phyloP scores from a whole-genome alignment of 441 rosid species.

The Populus hybrid region DNA sequence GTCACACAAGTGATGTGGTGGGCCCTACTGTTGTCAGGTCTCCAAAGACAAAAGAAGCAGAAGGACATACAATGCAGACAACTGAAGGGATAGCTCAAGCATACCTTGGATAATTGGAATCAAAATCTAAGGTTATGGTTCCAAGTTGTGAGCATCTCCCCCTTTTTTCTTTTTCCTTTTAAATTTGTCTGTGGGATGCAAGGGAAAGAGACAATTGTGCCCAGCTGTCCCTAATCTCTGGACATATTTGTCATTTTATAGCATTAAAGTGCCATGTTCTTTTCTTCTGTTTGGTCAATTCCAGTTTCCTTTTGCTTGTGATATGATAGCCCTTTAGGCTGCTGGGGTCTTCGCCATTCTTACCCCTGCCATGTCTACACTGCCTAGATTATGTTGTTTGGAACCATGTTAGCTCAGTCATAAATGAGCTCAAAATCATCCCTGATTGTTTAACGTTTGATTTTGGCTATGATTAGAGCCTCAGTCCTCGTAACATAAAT shows the following conservation, averaged over 20 bases:
- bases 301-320: neutral
- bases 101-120: neutral
- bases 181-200: slow-evolving; percentile 6
- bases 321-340: slow-evolving; percentile 2
- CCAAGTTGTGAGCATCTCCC: neutral
- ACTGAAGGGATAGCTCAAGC: neutral
- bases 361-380: neutral
- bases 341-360: neutral
- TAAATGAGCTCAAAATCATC: neutral
- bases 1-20: neutral
- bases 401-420: too few relatives aligned
- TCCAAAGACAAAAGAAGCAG: slow-evolving; percentile 3
- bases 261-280: slow-evolving; percentile 25
- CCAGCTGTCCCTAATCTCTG: slow-evolving; percentile 35
- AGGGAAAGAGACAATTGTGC: slow-evolving; percentile 32
- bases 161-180: neutral
- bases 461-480: neutral
- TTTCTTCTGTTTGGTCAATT: slow-evolving; percentile 37
- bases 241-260: slow-evolving; percentile 35
- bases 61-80: slow-evolving; percentile 17
- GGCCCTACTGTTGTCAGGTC: neutral
- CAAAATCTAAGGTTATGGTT: slow-evolving; percentile 19
- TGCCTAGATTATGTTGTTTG: too few relatives aligned
- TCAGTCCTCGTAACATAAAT: neutral
- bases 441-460: neutral